phyloP scores from a whole-genome alignment of 192 early-diverging fungal species.

The Gigaspora rosea region DNA sequence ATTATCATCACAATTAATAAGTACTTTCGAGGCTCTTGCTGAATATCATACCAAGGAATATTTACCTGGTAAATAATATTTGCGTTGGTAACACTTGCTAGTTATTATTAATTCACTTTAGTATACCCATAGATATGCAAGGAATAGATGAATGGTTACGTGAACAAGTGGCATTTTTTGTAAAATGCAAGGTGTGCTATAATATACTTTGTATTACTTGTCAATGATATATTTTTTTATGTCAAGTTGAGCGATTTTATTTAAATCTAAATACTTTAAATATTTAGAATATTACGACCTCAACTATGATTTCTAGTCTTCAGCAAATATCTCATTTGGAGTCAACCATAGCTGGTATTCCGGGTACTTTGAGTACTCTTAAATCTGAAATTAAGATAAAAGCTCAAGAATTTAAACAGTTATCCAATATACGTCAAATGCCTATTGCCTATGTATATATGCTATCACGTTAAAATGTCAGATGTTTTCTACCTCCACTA shows the following conservation, averaged over 20 bases:
- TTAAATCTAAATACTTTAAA: background rate
- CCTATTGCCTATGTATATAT: constrained; percentile 53
- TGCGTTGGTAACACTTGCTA: background rate
- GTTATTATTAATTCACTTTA: background rate
- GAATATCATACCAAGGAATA: constrained; percentile 49
- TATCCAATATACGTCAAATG: constrained; percentile 44
- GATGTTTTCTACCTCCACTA: background rate
- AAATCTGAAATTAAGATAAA: constrained; percentile 39
- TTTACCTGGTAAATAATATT: constrained; percentile 31
- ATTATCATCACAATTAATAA: constrained; percentile 34
- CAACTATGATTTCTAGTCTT: constrained; percentile 40
- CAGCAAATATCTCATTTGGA: constrained; percentile 47
- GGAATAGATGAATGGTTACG: constrained; percentile 19
- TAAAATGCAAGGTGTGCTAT: constrained; percentile 18
- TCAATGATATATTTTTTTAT: background rate
- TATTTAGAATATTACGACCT: constrained; percentile 37
- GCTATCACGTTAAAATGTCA: background rate
- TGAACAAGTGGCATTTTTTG: constrained; percentile 16
- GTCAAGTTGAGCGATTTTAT: background rate
- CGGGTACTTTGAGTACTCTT: constrained; percentile 34
- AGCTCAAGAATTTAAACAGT: constrained; percentile 39
- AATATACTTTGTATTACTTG: background rate
- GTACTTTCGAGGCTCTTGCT: constrained; percentile 51
- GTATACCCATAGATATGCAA: constrained; percentile 4
- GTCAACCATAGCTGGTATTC: constrained; percentile 47